A percentile compares a stretch with the other conserved stretches of the same genome.
These are phyloP conservation scores for Auriscalpium vulgare DNA, from an alignment of 768 basidiomycete genomes.

Conservation along the genomic window DNA sequence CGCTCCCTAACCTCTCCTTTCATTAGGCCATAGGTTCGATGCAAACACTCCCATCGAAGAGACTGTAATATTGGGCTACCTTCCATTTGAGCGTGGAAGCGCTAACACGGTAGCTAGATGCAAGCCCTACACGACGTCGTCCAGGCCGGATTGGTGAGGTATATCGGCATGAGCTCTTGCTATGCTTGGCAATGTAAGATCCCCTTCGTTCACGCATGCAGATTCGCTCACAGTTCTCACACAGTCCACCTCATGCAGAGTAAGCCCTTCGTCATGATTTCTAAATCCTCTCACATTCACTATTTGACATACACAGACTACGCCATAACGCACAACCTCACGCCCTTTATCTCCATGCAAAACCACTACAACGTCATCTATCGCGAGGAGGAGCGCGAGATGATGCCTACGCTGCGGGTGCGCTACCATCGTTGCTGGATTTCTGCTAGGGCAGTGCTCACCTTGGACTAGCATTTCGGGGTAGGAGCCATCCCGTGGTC, in stretches of 20 bases:
- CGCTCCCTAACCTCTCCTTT: conserved; percentile 4
- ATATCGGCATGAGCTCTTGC: conserved; percentile 29
- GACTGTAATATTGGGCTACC: conserved; percentile 12
- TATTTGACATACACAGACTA: neutral
- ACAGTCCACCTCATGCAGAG: conserved; percentile 26
- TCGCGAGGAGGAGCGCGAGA: conserved; percentile 37
- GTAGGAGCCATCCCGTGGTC: conserved; percentile 35
- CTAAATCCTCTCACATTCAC: conserved; percentile 26
- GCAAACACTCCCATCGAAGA: conserved; percentile 34
- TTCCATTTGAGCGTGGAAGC: neutral
- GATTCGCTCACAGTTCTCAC: neutral
- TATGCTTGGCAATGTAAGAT: conserved; percentile 23
- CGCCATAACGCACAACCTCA: conserved; percentile 20
- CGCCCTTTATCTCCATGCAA: conserved; percentile 16
- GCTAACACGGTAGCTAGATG: conserved; percentile 20
- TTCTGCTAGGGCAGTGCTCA: neutral
- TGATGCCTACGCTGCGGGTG: conserved; percentile 30
- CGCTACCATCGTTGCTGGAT: neutral
- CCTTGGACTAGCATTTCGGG: conserved; percentile 22
- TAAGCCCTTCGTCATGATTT: conserved; percentile 1
- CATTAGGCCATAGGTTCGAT: conserved; percentile 26
- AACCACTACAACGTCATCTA: conserved; percentile 38
- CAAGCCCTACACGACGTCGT: conserved; percentile 37
- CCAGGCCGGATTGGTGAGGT: conserved; percentile 32
- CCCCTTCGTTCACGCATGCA: neutral